A percentile compares a stretch with the other conserved stretches of the same genome.
Conservation (phyloP, 2,329 filamentous ascomycete species). For the Myriosclerotinia curreyana region DNA sequence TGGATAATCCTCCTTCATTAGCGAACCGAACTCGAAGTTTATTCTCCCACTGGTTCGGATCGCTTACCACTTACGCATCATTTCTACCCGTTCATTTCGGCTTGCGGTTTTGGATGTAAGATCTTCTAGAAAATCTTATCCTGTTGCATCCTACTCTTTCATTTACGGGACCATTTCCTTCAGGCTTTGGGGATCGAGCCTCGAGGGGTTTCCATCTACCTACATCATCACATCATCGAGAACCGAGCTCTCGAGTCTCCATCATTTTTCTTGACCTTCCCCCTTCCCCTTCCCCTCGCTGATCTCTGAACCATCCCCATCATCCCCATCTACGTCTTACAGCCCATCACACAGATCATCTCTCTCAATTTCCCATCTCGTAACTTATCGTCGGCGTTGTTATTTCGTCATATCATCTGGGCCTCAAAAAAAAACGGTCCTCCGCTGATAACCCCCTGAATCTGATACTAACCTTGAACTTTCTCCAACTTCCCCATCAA, state of each 20-base stretch:
- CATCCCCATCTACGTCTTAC: background rate
- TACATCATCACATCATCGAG: background rate
- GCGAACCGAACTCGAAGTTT: background rate
- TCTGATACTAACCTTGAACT: background rate
- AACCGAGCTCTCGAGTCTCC: background rate
- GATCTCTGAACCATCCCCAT: background rate
- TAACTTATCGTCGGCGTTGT: background rate
- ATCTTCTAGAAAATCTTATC: background rate
- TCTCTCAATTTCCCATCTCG: background rate
- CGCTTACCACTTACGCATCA: background rate
- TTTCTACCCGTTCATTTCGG: background rate
- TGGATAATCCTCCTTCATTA: background rate
- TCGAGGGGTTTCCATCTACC: background rate
- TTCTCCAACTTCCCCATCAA: background rate
- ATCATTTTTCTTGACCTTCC: no score
- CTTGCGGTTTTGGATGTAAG: background rate
- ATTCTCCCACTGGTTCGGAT: background rate
- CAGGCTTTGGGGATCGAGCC: no score
- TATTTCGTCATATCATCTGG: background rate
- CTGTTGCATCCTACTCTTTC: no score
- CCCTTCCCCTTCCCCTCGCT: no score
- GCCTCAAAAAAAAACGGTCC: background rate
- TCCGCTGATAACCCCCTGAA: background rate
- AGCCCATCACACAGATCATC: background rate
- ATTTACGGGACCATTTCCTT: no score